Percentiles rank a stretch among this genome's conserved stretches.
Conservation (phyloP, 495 filamentous ascomycete species). For the Sabuloglossum arenarium region DNA sequence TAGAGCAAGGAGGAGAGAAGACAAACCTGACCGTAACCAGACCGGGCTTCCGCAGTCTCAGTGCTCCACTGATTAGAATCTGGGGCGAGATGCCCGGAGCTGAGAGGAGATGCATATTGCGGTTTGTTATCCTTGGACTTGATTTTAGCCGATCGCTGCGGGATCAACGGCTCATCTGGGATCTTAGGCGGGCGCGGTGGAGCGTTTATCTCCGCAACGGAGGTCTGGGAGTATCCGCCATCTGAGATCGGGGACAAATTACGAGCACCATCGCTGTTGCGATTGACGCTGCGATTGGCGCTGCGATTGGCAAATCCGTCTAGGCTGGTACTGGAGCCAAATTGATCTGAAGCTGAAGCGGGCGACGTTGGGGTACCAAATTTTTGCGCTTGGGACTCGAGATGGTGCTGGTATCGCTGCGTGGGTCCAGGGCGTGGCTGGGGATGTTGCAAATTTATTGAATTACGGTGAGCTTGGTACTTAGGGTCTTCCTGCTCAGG, state of each 20-base stretch:
- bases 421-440: constrained; percentile 73
- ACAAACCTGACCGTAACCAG: constrained; percentile 1
- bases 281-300: constrained; percentile 22
- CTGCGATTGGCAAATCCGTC: constrained; percentile 19
- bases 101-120: constrained; percentile 15
- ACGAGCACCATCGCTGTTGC: constrained; percentile 18
- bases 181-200: constrained; percentile 22
- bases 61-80: constrained; percentile 4
- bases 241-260: constrained; percentile 32
- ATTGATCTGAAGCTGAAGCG: constrained; percentile 49
- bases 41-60: constrained; percentile 8
- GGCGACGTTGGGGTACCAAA: constrained; percentile 47
- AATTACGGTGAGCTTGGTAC: constrained; percentile 78
- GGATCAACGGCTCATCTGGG: constrained; percentile 28
- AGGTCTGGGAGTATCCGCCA: constrained; percentile 25
- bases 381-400: constrained; percentile 60
- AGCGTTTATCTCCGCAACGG: constrained; percentile 14
- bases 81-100: constrained; percentile 20
- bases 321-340: constrained; percentile 31
- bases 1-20: neutral
- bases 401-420: constrained; percentile 54
- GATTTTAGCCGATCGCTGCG: constrained; percentile 25
- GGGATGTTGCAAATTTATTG: constrained; percentile 72
- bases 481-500: constrained; percentile 65
- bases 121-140: constrained; percentile 19